Base-by-base conservation (phyloP, 2,329 filamentous ascomycete genomes). In the Penicillium sclerotigenum region DNA sequence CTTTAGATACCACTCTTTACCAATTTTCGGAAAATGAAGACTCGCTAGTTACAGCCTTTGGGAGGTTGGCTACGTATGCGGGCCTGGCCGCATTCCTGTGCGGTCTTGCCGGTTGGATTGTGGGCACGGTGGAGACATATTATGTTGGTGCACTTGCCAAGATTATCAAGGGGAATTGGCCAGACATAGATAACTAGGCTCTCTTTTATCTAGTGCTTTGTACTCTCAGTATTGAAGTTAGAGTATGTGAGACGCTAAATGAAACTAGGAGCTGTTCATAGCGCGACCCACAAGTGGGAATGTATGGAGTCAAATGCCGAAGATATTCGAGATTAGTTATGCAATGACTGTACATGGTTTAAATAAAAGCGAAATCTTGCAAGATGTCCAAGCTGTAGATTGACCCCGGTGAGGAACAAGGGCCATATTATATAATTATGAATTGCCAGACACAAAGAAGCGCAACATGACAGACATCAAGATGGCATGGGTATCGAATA, bases 81-180 rank as follows among this genome's bases (percentile, higher is more conserved):
- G 80, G 75, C 2, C 62, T 74, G 0, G 55, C 71, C 4, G 77
- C 80, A 0, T 82, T 82, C 59, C 65, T 74, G 0, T 66, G 75
- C 1, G 79, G 79, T 1, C 68, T 78, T 8, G 75, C 71, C 8
- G 79, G 76, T 20, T 83, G 81, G 72, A 73, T 82, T 22, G 72
- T 85, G 65, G 83, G 83, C 1, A 86, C 86, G 83, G 77, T 76
- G 45, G 79, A 84, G 70, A 83, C 80, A 0, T 84, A 80, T 78
- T 83, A 79, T 61, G 70, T 80, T 22, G 81, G 80, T 0, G 71
- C 73, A 2, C 59, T 82, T 47, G 79, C 75, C 1, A 68, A 63
- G 38, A 65, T 71, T 59, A 80, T 82, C 56, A 78, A 79, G 5
- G 67, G 70, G 0, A 59, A 61, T n/a, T 78, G 77, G 18, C 79